Evolutionary conservation across 805 yeast genomes (phyloP).

Genomic region (Ogataea nitratoaversa): DNA sequence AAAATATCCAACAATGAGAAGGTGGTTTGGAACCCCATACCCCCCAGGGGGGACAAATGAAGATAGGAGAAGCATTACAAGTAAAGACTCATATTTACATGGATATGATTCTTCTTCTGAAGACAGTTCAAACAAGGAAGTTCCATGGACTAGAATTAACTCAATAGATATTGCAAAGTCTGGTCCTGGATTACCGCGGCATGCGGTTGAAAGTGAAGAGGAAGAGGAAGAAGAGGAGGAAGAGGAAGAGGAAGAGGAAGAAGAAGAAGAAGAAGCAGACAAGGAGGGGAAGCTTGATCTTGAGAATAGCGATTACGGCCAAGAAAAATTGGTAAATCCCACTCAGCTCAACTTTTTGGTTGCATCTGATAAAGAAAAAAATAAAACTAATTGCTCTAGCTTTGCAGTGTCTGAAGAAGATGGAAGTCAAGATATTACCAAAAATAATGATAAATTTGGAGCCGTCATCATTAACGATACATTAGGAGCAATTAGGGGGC

Average conservation of each 20-base stretch:
- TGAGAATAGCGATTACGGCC: not conserved
- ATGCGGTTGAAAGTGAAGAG: not conserved
- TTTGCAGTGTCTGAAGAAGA: too few species aligned
- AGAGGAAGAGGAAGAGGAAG: not conserved
- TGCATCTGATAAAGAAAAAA: too few species aligned
- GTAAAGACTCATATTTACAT: not conserved
- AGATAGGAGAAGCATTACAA: not conserved
- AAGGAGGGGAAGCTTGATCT: not conserved
- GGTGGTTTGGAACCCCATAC: not conserved
- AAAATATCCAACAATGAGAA: not conserved
- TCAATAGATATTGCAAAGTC: slow-evolving; percentile 3
- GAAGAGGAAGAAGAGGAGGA: not conserved
- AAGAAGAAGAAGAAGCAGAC: not conserved
- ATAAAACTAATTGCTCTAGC: too few species aligned
- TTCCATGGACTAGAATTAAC: slow-evolving; percentile 12
- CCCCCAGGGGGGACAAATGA: too few species aligned
- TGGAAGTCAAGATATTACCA: too few species aligned
- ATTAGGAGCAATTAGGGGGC: too few species aligned
- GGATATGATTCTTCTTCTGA: slow-evolving; percentile 2
- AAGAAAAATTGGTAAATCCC: too few species aligned
- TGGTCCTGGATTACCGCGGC: slow-evolving; percentile 11
- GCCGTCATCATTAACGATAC: too few species aligned
- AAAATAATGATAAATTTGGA: too few species aligned
- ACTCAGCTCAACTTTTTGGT: too few species aligned
- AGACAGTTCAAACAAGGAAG: slow-evolving; percentile 14